These are phyloP conservation scores for Termitomyces sp. DNA, from an alignment of 768 basidiomycete species.

Conservation along the genomic window DNA sequence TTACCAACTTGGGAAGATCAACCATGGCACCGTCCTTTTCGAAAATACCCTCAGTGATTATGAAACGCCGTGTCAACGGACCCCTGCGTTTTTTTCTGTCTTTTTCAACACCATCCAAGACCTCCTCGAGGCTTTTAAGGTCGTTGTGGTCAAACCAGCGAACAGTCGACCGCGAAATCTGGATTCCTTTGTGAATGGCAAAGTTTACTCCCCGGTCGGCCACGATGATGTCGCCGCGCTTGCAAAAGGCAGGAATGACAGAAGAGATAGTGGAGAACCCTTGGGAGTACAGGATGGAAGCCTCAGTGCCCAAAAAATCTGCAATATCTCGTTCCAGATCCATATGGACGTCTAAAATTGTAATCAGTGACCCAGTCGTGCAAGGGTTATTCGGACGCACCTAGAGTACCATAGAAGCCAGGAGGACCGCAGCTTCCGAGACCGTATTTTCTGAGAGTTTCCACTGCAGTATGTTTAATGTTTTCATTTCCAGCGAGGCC, in stretches of 20 bases:
- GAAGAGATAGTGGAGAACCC: conserved; percentile 88
- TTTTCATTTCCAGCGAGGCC: conserved; percentile 85
- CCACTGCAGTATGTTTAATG: conserved; percentile 81
- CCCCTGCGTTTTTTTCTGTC: conserved; percentile 80
- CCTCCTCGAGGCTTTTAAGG: conserved; percentile 83
- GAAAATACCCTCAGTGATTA: conserved; percentile 95
- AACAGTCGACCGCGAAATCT: conserved; percentile 86
- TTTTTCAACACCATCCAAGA: conserved; percentile 78
- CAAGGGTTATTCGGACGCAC: conserved; percentile 37
- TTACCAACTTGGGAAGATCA: conserved; percentile 86
- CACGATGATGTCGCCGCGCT: conserved; percentile 97
- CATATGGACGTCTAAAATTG: conserved; percentile 77
- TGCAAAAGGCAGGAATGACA: conserved; percentile 96
- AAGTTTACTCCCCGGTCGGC: conserved; percentile 96
- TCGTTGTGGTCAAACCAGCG: conserved; percentile 98
- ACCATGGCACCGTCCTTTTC: conserved; percentile 91
- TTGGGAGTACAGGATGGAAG: conserved; percentile 90
- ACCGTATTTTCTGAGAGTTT: conserved; percentile 83
- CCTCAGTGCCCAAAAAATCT: conserved; percentile 84
- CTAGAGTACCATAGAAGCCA: conserved; percentile 94
- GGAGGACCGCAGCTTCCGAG: conserved; percentile 94
- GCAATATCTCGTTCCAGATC: conserved; percentile 86
- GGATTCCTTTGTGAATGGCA: conserved; percentile 92
- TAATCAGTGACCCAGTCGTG: conserved; percentile 5
- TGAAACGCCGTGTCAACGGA: conserved; percentile 86